Percentiles rank a stretch among this genome's conserved stretches.
These are phyloP conservation scores for Gynostemma pentaphyllum DNA, from an alignment of 306 rosid species.

Conservation along the genomic window DNA sequence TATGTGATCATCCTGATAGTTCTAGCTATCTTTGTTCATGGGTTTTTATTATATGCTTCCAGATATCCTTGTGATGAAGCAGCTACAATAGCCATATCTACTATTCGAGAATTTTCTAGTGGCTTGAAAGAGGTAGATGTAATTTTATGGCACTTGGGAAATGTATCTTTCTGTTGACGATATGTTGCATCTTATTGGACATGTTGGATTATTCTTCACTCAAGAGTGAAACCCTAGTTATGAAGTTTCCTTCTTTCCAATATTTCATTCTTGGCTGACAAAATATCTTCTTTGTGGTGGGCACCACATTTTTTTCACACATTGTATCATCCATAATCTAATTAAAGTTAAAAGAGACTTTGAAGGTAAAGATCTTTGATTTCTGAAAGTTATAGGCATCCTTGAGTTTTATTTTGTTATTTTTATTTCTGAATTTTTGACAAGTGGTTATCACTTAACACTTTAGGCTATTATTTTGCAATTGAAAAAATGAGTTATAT, in stretches of 20 bases:
- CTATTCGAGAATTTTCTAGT: conserved; percentile 43
- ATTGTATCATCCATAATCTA: no score
- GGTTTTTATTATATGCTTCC: conserved; percentile 14
- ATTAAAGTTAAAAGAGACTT: no score
- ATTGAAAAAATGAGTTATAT: no score
- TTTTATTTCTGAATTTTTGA: no score
- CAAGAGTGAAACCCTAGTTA: not conserved
- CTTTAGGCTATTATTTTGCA: no score
- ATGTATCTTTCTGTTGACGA: not conserved
- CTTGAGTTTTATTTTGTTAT: no score
- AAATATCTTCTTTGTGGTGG: no score
- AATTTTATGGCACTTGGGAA: not conserved
- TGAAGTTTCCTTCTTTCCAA: not conserved
- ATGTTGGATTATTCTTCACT: not conserved
- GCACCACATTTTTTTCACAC: no score
- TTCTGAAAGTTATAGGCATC: no score
- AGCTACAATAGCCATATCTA: conserved; percentile 55
- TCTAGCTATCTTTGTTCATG: not conserved
- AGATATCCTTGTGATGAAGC: conserved; percentile 77
- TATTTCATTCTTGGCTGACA: not conserved
- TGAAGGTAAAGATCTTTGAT: no score
- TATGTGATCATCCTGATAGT: not conserved
- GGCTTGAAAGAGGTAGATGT: conserved; percentile 66
- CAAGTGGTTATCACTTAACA: no score
- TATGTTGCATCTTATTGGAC: not conserved